Evolutionary conservation across 2,329 filamentous ascomycete genomes (phyloP), one percentile per base, ranked within the genome.

Genomic region (Hypoxylon sp.): DNA sequence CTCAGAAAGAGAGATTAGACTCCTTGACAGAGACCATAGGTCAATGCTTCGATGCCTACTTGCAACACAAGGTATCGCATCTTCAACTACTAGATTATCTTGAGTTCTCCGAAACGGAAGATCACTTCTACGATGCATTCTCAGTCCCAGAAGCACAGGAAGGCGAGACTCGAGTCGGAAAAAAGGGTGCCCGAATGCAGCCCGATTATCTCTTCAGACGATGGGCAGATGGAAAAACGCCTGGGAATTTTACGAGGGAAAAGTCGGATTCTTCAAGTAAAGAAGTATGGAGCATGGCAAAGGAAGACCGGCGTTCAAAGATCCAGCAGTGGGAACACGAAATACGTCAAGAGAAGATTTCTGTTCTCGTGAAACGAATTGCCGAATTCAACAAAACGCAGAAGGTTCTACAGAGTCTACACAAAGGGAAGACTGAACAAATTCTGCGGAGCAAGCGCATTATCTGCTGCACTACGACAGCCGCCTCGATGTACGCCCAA

Each of bases 401-500:
- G 9, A 70, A 76, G 0, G 73, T 75, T 4, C 70, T 88, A 0
- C 77, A 81, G 1, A 78, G 77, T 1, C 74, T 88, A 0, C 82
- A 81, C 19, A 79, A 76, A 5, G 79, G 85, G 46, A 78, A 70
- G 2, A 80, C 83, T 19, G 76, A 78, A 0, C 59, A 73, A 0
- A 79, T 83, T 0, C 80, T 92, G 2, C 76, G 77, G n/a, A 74
- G 71, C 0, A 90, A 87, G 70, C 80, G 84, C 1, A 82, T 94
- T 11, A 88, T 94, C 45, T 90, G 83, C 0, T 92, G 89, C 67
- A 94, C 91, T 0, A 93, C 91, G 0, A 93, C 88, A 0, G 89
- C 81, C 0, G 90, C 90, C 0, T 89, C 91, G 0, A 92, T 83
- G 76, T 85, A 90, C 53, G 77, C 81, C 0, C 76, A 83, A 0